phyloP scores from a whole-genome alignment of 208 protist species.

The Acanthamoeba healyi region DNA sequence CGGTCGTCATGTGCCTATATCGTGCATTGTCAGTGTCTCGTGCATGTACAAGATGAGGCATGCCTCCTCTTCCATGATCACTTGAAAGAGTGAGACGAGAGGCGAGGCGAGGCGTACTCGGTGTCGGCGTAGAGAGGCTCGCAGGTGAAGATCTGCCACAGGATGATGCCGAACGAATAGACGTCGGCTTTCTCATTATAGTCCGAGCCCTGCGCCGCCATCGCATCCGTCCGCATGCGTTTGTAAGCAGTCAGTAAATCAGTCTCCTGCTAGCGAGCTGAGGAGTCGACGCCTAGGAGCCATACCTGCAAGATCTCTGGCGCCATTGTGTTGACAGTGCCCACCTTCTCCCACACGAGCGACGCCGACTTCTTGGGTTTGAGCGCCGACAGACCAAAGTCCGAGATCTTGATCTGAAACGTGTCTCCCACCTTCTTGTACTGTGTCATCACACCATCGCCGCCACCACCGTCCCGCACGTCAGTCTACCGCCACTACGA shows the following conservation, averaged over 20 bases:
- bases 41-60: too few species aligned
- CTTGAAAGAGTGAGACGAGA: too few species aligned
- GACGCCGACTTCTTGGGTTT: constrained; percentile 65
- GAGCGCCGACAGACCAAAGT: constrained; percentile 72
- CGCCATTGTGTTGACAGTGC: constrained; percentile 62
- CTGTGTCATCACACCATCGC: too few species aligned
- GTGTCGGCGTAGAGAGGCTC: constrained; percentile 4
- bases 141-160: constrained; percentile 67
- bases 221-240: not conserved
- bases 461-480: too few species aligned
- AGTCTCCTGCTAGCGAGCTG: too few species aligned
- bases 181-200: constrained; percentile 73
- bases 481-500: not conserved
- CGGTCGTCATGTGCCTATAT: not conserved
- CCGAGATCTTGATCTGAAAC: constrained; percentile 62
- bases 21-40: too few species aligned
- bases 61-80: too few species aligned
- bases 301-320: constrained; percentile 16
- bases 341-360: constrained; percentile 65
- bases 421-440: constrained; percentile 50
- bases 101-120: not conserved
- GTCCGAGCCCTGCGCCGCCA: not conserved
- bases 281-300: too few species aligned
- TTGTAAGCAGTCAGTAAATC: too few species aligned
- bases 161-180: constrained; percentile 45